These are phyloP conservation scores for Hypoxylon sp. DNA, from an alignment of 2,329 filamentous ascomycete species.

Conservation along the genomic window DNA sequence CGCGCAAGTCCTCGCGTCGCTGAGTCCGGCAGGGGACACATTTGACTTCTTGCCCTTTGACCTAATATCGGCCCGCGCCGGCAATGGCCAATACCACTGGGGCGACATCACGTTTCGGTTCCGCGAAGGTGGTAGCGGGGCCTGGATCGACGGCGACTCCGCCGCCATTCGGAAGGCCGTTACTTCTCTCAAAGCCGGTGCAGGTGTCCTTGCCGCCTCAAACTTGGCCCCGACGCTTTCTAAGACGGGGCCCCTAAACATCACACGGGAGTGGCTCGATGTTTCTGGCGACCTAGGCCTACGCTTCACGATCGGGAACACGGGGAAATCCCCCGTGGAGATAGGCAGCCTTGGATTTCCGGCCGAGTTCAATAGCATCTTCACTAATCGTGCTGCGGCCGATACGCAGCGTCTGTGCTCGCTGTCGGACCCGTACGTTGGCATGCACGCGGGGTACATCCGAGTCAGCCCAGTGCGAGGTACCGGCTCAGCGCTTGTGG, in stretches of 20 bases:
- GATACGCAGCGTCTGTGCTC: conserved; percentile 68
- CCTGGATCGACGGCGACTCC: conserved; percentile 66
- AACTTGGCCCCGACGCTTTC: conserved; percentile 61
- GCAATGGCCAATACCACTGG: conserved; percentile 70
- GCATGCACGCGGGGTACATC: conserved; percentile 70
- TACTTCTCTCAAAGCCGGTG: conserved; percentile 48
- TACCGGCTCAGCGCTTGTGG: conserved; percentile 66
- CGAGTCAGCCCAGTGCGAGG: conserved; percentile 68
- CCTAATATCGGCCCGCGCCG: conserved; percentile 62
- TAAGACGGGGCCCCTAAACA: conserved; percentile 56
- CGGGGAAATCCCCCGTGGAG: conserved; percentile 60
- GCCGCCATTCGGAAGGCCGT: conserved; percentile 59
- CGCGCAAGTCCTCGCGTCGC: conserved; percentile 65
- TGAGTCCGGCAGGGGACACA: conserved; percentile 57
- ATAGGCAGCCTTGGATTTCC: conserved; percentile 72
- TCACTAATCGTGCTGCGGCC: conserved; percentile 64
- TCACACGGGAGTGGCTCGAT: conserved; percentile 68
- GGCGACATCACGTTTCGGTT: conserved; percentile 72
- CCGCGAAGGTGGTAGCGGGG: conserved; percentile 56
- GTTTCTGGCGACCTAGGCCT: conserved; percentile 65
- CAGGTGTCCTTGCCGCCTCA: conserved; percentile 57
- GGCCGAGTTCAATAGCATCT: conserved; percentile 74
- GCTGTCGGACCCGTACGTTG: conserved; percentile 72
- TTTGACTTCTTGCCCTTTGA: conserved; percentile 72
- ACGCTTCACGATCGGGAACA: conserved; percentile 66